Base-by-base conservation (phyloP, 306 rosid genomes). In the Pterocarpus macrocarpus region DNA sequence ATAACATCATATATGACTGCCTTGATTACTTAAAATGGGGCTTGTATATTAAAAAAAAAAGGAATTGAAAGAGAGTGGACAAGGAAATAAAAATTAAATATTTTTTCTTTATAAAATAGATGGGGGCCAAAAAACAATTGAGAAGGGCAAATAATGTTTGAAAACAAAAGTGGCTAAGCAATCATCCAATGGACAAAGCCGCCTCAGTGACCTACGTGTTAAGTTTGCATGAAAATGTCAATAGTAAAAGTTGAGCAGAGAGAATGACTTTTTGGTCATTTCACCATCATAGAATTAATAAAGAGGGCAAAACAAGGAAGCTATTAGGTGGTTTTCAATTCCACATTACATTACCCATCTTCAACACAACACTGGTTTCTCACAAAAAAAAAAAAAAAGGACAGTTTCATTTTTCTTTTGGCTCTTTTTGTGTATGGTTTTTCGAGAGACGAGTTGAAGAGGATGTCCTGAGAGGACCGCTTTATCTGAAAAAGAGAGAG, bases 161-260 rank as follows among this genome's bases (percentile, higher is more conserved):
- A 55, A 55, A 55, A 55, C 30, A 55, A 16, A 16, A 55, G 30
- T 55, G 61, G 61, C 30, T 55, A 55, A 55, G 28, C 12, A 9
- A 36, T 28, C 8, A 43, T 65, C 63, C 64, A 64, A 32, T 15
- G 34, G 71, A 57, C 13, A 41, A 9, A 64, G 79, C 83, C 76
- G 80, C 80, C 83, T 59, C 34, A 70, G 30, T 15, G 35, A 72
- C 79, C 86, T 44, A 90, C 90, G 94, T 91, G 92, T 88, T 83
- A 67, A 81, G 1, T 85, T 85, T 86, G 91, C 94, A 88, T 86
- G 90, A 85, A 90, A 87, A 75, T 77, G 85, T 80, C 79, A 89
- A 86, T 44, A 79, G 79, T 68, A 77, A 70, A 82, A 71, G 68
- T 64, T 38, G 41, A 84, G 77, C 22, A 77, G 2, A 30, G 56